Conservation (phyloP, 2,329 filamentous ascomycete species). For the Leptosphaerulina australis region DNA sequence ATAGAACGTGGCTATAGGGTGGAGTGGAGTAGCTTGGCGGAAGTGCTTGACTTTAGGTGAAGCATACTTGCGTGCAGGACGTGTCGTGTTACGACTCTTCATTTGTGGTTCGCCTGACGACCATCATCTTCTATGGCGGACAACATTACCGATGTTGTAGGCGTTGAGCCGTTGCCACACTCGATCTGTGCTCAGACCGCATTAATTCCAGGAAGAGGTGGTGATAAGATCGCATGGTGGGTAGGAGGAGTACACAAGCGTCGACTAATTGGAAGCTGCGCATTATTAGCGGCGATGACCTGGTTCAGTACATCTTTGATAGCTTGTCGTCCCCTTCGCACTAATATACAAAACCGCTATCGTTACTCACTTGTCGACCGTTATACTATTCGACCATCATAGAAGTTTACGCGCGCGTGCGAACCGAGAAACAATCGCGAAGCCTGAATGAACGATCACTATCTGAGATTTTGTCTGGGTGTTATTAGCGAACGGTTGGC, state of each 20-base stretch:
- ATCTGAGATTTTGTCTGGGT: no score
- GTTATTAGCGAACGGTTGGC: no score
- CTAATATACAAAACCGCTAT: no score
- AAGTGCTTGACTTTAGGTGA: conserved; percentile 6
- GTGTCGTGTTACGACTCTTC: conserved; percentile 9
- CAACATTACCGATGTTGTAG: not conserved
- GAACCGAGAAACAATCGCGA: no score
- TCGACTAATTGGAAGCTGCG: not conserved
- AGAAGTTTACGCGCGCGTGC: no score
- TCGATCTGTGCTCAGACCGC: not conserved
- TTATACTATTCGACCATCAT: no score
- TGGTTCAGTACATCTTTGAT: not conserved
- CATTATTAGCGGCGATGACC: not conserved
- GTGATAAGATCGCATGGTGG: conserved; percentile 1
- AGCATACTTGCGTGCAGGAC: conserved; percentile 20
- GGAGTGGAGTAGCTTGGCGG: conserved; percentile 12
- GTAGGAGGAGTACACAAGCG: not conserved
- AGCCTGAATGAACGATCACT: no score
- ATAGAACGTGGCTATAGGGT: conserved; percentile 5
- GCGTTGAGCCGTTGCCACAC: not conserved
- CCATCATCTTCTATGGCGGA: not conserved
- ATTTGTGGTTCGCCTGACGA: not conserved
- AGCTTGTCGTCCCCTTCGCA: no score
- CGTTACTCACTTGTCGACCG: no score
- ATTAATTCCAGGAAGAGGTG: not conserved